Evolutionary conservation across 805 yeast genomes (phyloP).

Genomic region (Kuraishia borneana): DNA sequence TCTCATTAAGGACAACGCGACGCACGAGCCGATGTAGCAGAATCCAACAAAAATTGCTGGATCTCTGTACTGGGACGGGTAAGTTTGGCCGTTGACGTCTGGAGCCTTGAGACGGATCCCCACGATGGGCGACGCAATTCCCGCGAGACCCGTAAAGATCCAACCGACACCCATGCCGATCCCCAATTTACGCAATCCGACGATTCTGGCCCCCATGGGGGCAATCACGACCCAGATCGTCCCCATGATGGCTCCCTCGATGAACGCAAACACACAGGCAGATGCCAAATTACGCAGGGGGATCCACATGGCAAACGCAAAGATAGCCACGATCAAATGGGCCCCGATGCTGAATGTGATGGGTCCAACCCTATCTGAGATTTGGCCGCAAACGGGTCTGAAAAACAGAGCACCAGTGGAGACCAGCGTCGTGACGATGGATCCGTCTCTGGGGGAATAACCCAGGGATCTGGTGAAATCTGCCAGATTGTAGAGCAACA

Average conservation of each 20-base stretch:
- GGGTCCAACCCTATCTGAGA: slow-evolving; percentile 42
- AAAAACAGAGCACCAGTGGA: slow-evolving; percentile 46
- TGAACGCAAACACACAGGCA: slow-evolving; percentile 36
- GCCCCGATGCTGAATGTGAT: slow-evolving; percentile 30
- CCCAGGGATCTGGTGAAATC: slow-evolving; percentile 54
- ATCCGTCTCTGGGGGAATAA: slow-evolving; percentile 40
- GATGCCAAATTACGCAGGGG: slow-evolving; percentile 50
- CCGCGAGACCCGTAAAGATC: slow-evolving; percentile 37
- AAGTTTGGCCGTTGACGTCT: slow-evolving; percentile 14
- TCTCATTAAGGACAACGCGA: slow-evolving; percentile 31
- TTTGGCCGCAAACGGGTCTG: slow-evolving; percentile 41
- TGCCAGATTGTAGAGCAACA: slow-evolving; percentile 45
- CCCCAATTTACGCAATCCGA: slow-evolving; percentile 41
- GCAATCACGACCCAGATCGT: slow-evolving; percentile 45
- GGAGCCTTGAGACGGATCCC: slow-evolving; percentile 38
- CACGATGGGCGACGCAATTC: slow-evolving; percentile 48
- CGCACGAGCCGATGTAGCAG: slow-evolving; percentile 35
- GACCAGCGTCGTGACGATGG: slow-evolving; percentile 48
- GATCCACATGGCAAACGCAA: slow-evolving; percentile 41
- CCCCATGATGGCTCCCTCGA: slow-evolving; percentile 52
- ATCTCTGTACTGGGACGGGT: slow-evolving; percentile 36
- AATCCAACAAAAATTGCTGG: slow-evolving; percentile 51
- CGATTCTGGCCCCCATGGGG: slow-evolving; percentile 37
- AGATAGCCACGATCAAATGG: slow-evolving; percentile 26
- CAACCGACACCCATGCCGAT: slow-evolving; percentile 37